Conservation (phyloP, 179 eudicot species). For the Camellia oleifera region DNA sequence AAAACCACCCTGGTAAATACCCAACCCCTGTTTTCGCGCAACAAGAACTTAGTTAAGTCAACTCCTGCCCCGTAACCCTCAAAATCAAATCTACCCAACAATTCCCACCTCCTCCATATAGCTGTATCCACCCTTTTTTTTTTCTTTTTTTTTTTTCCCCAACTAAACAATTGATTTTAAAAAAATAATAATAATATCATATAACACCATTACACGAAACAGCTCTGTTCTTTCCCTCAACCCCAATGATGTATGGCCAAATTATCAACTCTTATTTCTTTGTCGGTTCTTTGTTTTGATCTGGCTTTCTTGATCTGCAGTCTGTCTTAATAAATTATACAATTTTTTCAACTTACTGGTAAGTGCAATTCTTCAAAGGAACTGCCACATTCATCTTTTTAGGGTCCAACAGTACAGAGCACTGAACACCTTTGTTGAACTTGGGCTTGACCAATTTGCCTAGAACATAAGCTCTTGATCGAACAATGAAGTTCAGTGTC, state of each 20-base stretch:
- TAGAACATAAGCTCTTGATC: slow-evolving; percentile 58
- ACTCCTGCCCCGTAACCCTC: slow-evolving; percentile 13
- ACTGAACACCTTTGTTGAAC: slow-evolving; percentile 51
- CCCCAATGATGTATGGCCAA: neutral
- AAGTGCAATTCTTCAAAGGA: slow-evolving; percentile 63
- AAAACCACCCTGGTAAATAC: slow-evolving; percentile 1
- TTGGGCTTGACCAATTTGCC: slow-evolving; percentile 71
- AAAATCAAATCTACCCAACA: neutral
- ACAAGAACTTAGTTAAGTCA: neutral
- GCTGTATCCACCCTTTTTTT: slow-evolving; percentile 18
- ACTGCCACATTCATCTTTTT: slow-evolving; percentile 53
- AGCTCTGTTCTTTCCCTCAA: neutral
- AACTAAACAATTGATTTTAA: neutral
- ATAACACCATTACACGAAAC: slow-evolving; percentile 4
- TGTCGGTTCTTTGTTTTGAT: neutral
- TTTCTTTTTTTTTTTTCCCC: neutral
- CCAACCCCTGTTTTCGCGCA: neutral
- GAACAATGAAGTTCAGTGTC: slow-evolving; percentile 40
- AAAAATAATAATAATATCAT: neutral
- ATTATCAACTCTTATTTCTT: neutral
- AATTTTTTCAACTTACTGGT: slow-evolving; percentile 8
- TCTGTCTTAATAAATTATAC: neutral
- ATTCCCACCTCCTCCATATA: slow-evolving; percentile 14
- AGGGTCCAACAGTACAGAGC: slow-evolving; percentile 58
- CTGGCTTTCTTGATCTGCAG: neutral